Evolutionary conservation across 495 filamentous ascomycete species (phyloP).

Genomic region (Darksidea phi): DNA sequence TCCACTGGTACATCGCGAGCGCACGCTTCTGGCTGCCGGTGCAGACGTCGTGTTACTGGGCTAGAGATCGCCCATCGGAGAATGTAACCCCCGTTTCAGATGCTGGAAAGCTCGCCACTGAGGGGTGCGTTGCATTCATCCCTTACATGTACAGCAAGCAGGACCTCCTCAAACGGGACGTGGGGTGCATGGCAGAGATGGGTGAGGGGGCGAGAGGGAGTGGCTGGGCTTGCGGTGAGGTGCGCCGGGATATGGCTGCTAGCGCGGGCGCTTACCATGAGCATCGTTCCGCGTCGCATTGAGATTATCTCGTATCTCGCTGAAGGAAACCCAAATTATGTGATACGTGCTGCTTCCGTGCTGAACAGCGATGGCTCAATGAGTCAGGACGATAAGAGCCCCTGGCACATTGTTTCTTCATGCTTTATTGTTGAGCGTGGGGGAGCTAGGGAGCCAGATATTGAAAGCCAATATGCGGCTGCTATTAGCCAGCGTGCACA

Average conservation of each 20-base stretch:
- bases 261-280: constrained; percentile 30
- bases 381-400: constrained; percentile 7
- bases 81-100: too few species aligned
- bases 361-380: neutral
- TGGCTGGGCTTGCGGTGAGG: constrained; percentile 11
- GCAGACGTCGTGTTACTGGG: neutral
- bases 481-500: constrained; percentile 24
- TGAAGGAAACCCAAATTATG: constrained; percentile 17
- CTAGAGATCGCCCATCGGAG: too few species aligned
- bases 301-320: neutral
- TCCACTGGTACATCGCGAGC: too few species aligned
- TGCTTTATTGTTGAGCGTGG: constrained; percentile 17
- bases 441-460: constrained; percentile 11
- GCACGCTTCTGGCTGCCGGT: neutral
- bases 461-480: constrained; percentile 21
- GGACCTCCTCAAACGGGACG: neutral
- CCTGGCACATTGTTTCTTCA: constrained; percentile 22
- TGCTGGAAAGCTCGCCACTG: too few species aligned
- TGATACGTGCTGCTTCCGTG: constrained; percentile 10
- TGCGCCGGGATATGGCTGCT: constrained; percentile 19
- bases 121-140: constrained; percentile 15
- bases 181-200: constrained; percentile 6
- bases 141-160: neutral
- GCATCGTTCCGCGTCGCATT: neutral
- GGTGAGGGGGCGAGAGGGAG: constrained; percentile 3